Percentiles rank a stretch among this genome's conserved stretches.
Evolutionary conservation across 495 filamentous ascomycete species (phyloP).

Genomic region (Podospora anserina): DNA sequence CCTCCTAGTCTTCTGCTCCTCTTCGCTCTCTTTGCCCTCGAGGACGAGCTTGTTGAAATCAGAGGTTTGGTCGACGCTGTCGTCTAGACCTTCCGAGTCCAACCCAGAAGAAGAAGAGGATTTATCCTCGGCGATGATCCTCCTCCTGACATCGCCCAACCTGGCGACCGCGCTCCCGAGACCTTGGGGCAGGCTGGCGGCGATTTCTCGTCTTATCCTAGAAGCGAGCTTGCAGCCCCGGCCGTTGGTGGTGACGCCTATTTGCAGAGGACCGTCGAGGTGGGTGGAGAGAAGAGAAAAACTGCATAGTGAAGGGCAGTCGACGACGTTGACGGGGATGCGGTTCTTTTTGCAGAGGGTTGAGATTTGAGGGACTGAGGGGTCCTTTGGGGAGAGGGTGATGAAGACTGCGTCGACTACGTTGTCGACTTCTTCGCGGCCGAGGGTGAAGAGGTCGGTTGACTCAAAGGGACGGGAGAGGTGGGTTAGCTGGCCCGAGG

Average conservation of each 20-base stretch:
- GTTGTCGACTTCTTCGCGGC: constrained; percentile 70
- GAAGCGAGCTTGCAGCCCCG: constrained; percentile 92
- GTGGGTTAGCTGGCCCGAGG: constrained; percentile 70
- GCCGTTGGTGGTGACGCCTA: constrained; percentile 94
- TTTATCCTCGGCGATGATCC: constrained; percentile 58
- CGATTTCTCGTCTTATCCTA: constrained; percentile 84
- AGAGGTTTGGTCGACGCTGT: constrained; percentile 76
- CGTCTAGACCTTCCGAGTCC: constrained; percentile 66
- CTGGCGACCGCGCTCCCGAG: constrained; percentile 79
- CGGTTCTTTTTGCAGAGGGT: constrained; percentile 70
- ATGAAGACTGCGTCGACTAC: constrained; percentile 94
- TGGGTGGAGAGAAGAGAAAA: constrained; percentile 88
- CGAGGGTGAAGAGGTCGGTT: constrained; percentile 71
- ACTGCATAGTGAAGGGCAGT: constrained; percentile 81
- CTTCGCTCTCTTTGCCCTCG: constrained; percentile 42
- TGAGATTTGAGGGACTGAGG: constrained; percentile 50
- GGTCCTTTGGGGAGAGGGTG: constrained; percentile 51
- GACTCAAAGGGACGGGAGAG: constrained; percentile 64
- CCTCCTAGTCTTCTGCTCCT: constrained; percentile 69
- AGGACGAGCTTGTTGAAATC: constrained; percentile 79
- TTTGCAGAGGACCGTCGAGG: constrained; percentile 85
- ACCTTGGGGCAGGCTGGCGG: constrained; percentile 69
- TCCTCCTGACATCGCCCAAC: constrained; percentile 70
- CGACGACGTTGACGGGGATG: constrained; percentile 89
- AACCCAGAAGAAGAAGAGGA: constrained; percentile 33